Conservation (phyloP, 257 asterid genomes). For the Rauvolfia tetraphylla region DNA sequence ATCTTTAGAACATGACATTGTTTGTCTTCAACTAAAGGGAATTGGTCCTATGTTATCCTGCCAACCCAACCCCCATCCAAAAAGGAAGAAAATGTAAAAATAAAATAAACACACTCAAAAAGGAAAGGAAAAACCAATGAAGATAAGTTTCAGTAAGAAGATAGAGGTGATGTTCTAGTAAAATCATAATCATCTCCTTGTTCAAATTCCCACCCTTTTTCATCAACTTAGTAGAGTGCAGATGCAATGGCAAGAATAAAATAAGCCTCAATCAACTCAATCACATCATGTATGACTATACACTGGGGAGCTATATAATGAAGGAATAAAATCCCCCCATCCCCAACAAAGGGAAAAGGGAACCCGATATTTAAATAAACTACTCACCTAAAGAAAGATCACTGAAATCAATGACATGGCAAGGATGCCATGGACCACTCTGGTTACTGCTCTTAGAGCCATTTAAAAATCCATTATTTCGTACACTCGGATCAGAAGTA, state of each 20-base stretch:
- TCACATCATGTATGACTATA: background rate
- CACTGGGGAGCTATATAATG: background rate
- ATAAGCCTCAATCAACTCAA: background rate
- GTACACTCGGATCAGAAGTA: conserved; percentile 32
- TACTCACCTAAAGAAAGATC: conserved; percentile 74
- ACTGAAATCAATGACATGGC: conserved; percentile 86
- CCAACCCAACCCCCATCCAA: too few species aligned
- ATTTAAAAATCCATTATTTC: conserved; percentile 22
- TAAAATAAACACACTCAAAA: too few species aligned
- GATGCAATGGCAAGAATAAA: background rate
- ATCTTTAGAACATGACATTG: too few species aligned
- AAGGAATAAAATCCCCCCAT: background rate
- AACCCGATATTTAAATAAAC: background rate
- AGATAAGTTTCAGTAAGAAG: background rate
- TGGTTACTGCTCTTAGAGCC: conserved; percentile 27
- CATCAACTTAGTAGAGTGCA: background rate
- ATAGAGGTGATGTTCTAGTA: background rate
- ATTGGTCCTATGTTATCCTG: too few species aligned
- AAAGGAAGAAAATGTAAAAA: too few species aligned
- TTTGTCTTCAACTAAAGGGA: too few species aligned
- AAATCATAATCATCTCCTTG: background rate
- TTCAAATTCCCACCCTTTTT: background rate
- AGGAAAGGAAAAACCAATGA: too few species aligned
- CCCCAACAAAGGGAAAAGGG: background rate
- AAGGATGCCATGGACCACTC: conserved; percentile 56